Percentiles rank a stretch among this genome's conserved stretches.
Evolutionary conservation across 192 early-diverging fungal genomes (phyloP).

Genomic region (Ambispora gerdemannii): DNA sequence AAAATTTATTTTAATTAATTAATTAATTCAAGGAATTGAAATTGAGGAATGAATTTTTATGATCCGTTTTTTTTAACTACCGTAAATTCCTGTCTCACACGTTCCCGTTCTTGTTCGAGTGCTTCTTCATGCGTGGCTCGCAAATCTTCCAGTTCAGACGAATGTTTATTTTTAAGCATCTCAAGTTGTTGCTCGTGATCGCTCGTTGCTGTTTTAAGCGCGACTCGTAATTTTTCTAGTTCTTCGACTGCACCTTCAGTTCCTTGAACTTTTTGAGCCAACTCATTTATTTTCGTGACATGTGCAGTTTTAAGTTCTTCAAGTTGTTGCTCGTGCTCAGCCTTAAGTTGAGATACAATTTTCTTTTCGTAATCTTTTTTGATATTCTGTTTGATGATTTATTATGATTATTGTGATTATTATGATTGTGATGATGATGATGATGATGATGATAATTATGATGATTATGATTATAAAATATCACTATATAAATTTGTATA

Average conservation of each 20-base stretch:
- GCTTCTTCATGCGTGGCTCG: background rate
- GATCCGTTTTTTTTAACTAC: too few relatives aligned
- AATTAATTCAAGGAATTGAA: background rate
- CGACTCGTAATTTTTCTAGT: background rate
- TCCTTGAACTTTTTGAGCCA: slow-evolving; percentile 1
- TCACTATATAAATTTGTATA: too few relatives aligned
- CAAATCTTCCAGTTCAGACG: background rate
- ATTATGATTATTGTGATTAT: too few relatives aligned
- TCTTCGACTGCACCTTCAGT: slow-evolving; percentile 5
- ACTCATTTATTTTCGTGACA: background rate
- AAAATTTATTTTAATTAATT: background rate
- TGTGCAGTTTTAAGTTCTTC: background rate
- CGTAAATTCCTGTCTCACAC: background rate
- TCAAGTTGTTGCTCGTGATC: background rate
- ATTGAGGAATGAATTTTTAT: background rate
- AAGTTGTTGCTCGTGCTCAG: background rate
- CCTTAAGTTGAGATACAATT: background rate
- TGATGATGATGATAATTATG: too few relatives aligned
- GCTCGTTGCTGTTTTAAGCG: background rate
- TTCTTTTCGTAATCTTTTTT: background rate
- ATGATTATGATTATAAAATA: too few relatives aligned
- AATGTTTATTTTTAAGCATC: background rate
- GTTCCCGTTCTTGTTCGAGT: slow-evolving; percentile 12
- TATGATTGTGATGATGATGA: background rate
- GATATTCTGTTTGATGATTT: too few relatives aligned